phyloP scores from a whole-genome alignment of 352 stramenopile genomes.

The Pythium scleroteichum region DNA sequence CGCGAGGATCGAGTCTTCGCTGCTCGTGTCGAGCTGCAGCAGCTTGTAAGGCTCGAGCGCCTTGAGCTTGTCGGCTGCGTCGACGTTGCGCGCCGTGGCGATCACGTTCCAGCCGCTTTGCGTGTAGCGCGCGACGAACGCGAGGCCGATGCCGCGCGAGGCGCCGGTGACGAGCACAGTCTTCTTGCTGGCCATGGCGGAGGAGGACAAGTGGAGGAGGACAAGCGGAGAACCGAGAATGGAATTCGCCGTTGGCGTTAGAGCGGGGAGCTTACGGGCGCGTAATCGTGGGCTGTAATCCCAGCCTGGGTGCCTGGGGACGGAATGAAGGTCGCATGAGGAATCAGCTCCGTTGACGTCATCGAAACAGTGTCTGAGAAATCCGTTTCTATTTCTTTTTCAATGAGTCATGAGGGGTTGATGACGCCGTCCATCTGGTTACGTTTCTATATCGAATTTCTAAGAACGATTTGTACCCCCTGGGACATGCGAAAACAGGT shows the following conservation, averaged over 20 bases:
- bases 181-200: conserved; percentile 29
- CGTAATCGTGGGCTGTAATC: no score
- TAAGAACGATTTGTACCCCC: not conserved
- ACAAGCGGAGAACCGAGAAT: not conserved
- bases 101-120: conserved; percentile 53
- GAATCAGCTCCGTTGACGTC: not conserved
- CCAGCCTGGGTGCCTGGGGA: no score
- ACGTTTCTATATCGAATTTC: no score
- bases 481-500: not conserved
- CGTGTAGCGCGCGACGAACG: conserved; percentile 46
- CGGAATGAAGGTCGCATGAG: no score
- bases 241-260: not conserved
- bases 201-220: not conserved
- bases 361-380: not conserved
- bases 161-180: conserved; percentile 62
- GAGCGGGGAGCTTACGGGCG: no score
- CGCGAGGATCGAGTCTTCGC: conserved; percentile 52
- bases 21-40: conserved; percentile 46
- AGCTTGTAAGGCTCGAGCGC: conserved; percentile 46
- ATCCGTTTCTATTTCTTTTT: not conserved
- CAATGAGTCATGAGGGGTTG: no score
- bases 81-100: conserved; percentile 42
- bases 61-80: conserved; percentile 38
- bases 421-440: no score
- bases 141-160: conserved; percentile 54